Base-by-base conservation (phyloP, 2,329 filamentous ascomycete species). In the Arachnopeziza araneosa region DNA sequence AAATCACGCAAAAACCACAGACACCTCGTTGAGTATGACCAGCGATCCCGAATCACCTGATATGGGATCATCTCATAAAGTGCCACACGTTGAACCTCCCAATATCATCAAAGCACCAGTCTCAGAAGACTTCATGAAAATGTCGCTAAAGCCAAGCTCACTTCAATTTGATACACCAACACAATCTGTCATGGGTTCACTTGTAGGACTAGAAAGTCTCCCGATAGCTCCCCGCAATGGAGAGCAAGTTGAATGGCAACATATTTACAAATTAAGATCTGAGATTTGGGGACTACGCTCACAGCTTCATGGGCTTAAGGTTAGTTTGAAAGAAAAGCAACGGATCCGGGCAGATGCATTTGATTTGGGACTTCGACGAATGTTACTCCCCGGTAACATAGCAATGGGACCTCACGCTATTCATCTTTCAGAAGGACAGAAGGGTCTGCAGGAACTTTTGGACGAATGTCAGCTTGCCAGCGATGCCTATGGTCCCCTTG, bases 401-500 rank as follows among this genome's bases (percentile, higher is more conserved):
- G 32, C 56, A 21, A 30, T 49, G 19, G 23, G 19, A 50, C 24
- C 56, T 3, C 10, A 5, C 6, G 17, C 51, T 30, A 14, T 14
- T 1, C 50, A 23, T 49, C 56, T 12, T n/a, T 23, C 6, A 44
- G 17, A 22, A 26, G 54, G 26, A 23, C 49, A 63, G 17, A 59
- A 54, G 36, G 49, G 52, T n/a, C 36, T 63, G 30, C n/a, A 44
- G 50, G 21, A 63, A 12, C 49, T 65, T 1, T 49, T 58, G 32
- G 22, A 60, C 8, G 60, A 57, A 4, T 63, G 54, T 21, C 56
- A 61, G 21, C 3, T 26, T 1, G 52, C 56, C n/a, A 49, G 63
- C 2, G 50, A 63, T 26, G 59, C 59, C 12, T 64, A 61, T 22
- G 64, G 64, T 1, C 63, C 64, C 22, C 50, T 63, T 1, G 61